Evolutionary conservation across 352 stramenopile genomes (phyloP).

Genomic region (Phytopythium vexans): DNA sequence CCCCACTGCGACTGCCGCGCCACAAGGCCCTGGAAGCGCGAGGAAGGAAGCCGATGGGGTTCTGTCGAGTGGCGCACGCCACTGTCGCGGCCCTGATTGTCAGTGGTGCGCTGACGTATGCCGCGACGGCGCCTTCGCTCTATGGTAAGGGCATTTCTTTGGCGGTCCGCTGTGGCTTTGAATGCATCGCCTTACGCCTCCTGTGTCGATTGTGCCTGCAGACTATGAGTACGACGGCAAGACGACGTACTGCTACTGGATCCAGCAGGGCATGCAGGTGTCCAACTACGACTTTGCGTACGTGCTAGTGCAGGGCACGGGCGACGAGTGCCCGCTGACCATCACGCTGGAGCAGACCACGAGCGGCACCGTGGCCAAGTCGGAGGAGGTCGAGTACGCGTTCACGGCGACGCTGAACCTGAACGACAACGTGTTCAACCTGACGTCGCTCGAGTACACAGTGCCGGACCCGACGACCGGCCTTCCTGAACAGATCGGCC

Average conservation of each 20-base stretch:
- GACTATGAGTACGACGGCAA: constrained; percentile 73
- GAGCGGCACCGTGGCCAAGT: constrained; percentile 22
- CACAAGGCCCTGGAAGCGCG: too few species aligned
- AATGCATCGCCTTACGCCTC: too few species aligned
- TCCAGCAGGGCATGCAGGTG: constrained; percentile 71
- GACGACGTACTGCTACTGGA: constrained; percentile 81
- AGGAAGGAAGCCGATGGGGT: too few species aligned
- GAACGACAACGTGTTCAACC: constrained; percentile 57
- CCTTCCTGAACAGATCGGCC: constrained; percentile 59
- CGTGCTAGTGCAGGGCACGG: constrained; percentile 40
- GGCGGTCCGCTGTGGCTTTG: neutral
- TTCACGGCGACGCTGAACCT: constrained; percentile 79
- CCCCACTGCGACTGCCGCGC: too few species aligned
- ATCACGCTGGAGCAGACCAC: constrained; percentile 51
- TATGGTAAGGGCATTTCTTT: constrained; percentile 30
- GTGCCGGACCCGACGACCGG: constrained; percentile 53
- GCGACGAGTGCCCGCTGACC: constrained; percentile 53
- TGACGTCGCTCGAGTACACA: constrained; percentile 53
- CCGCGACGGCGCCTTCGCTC: constrained; percentile 38
- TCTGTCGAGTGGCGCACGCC: neutral
- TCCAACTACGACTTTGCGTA: constrained; percentile 72
- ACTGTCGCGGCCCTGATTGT: constrained; percentile 16
- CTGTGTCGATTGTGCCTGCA: constrained; percentile 8
- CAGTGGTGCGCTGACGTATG: constrained; percentile 12
- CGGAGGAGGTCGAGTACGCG: constrained; percentile 50